Evolutionary conservation across 1,284 basidiomycete species (phyloP), one percentile per base, ranked within the genome.

Genomic region (Rugosomyces carneus): DNA sequence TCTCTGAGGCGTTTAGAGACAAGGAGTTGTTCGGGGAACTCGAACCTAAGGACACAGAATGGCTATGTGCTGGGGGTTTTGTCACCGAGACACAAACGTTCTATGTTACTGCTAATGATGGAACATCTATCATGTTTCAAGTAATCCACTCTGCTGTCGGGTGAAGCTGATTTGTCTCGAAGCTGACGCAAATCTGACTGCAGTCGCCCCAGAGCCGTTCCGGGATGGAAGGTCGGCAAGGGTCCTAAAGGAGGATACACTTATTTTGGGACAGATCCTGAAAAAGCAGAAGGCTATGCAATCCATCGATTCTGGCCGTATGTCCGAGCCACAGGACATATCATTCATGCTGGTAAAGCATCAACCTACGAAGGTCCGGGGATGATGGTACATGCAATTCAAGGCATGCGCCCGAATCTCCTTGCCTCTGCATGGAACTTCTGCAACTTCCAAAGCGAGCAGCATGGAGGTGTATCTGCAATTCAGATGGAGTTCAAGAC

Each of bases 401-500:
- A 99, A 66, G 95, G 94, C 59, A 97, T 99, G 93, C 81, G 93
- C 8, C 93, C 94, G 44, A 93, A 99, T 67, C 78, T 93, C 46
- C 82, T 97, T 52, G 96, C 96, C 3, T 73, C 90, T 13, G 73
- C 84, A 18, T 99, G 96, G 96, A 98, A 98, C 74, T 99, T 99
- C 72, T 85, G 76, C 43, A 80, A 90, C 69, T 99, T 99, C 76
- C 73, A 89, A 67, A 80, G 81, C 66, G 58, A 72, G 39, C 65
- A 76, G 48, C 70, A 79, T 57, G 88, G 81, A n/a, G 84, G 84
- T 7, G 84, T 92, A 8, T 81, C 88, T 43, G 88, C 92, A 13
- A 74, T 96, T 46, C 87, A 92, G 72, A 98, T 98, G 95, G 95
- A 99, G 66, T 93, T 98, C 59, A 92, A 84, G 54, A 98, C 95